Evolutionary conservation across 257 asterid genomes (phyloP).

Genomic region (Nicotiana tabacum): DNA sequence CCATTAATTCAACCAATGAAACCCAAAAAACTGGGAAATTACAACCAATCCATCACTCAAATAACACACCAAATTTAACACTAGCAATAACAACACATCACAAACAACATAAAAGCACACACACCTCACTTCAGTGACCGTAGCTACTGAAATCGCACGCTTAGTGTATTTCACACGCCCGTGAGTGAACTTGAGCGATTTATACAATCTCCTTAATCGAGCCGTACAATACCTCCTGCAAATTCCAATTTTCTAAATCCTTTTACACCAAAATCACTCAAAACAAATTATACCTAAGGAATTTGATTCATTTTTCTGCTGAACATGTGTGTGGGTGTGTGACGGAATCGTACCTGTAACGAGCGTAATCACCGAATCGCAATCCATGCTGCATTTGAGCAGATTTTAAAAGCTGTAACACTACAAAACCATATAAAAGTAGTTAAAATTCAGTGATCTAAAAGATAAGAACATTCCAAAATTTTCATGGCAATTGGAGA

Average conservation of each 20-base stretch:
- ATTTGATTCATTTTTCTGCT: background rate
- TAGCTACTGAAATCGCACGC: constrained; percentile 47
- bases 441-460: background rate
- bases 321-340: background rate
- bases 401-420: constrained; percentile 82
- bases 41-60: background rate
- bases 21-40: background rate
- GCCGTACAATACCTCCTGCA: constrained; percentile 93
- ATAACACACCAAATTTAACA: constrained; percentile 1
- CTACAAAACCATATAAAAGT: constrained; percentile 28
- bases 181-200: constrained; percentile 90
- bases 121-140: constrained; percentile 90
- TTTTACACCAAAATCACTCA: background rate
- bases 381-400: constrained; percentile 99
- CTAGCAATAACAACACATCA: background rate
- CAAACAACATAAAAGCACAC: background rate
- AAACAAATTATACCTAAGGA: background rate
- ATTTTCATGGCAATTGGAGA: background rate
- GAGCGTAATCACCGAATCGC: constrained; percentile 86
- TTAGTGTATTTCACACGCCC: constrained; percentile 92
- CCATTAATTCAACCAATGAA: background rate
- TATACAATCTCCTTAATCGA: constrained; percentile 81
- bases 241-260: background rate
- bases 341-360: constrained; percentile 57
- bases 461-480: background rate